These are phyloP conservation scores for Verticillium zaregamsianum DNA, from an alignment of 2,329 filamentous ascomycete genomes.

Conservation along the genomic window DNA sequence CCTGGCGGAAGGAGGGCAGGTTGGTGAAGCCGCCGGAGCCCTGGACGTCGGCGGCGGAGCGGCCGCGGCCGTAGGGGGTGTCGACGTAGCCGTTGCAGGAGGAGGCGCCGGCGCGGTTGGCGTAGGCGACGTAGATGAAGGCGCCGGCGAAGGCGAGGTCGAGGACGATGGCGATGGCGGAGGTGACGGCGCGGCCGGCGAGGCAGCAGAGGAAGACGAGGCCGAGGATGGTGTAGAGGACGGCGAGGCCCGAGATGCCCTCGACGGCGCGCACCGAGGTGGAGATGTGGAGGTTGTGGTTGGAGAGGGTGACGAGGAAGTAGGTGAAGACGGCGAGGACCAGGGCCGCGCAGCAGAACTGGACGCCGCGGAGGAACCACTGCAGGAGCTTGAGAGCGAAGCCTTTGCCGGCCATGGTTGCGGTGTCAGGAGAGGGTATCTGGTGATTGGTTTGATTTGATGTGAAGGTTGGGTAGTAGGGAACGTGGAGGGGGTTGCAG, in stretches of 20 bases:
- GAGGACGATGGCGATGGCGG: conserved; percentile 67
- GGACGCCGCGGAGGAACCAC: conserved; percentile 67
- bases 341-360: conserved; percentile 68
- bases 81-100: conserved; percentile 57
- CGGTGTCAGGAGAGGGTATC: conserved; percentile 1
- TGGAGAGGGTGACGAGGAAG: conserved; percentile 70
- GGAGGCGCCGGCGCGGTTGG: conserved; percentile 65
- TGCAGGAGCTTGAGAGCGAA: conserved; percentile 64
- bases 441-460: neutral
- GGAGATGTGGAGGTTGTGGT: conserved; percentile 59
- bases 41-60: conserved; percentile 41
- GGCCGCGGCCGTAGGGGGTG: conserved; percentile 66
- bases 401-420: conserved; percentile 55
- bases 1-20: conserved; percentile 43
- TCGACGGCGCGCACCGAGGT: conserved; percentile 68
- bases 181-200: conserved; percentile 69
- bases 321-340: conserved; percentile 79
- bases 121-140: conserved; percentile 77
- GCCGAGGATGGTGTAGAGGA: conserved; percentile 71
- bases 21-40: conserved; percentile 43
- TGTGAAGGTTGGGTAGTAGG: neutral
- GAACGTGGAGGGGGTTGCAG: neutral
- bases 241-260: conserved; percentile 70
- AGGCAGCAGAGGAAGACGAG: conserved; percentile 74
- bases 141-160: conserved; percentile 72